These are phyloP conservation scores for Rugosomyces carneus DNA, from an alignment of 1,284 basidiomycete genomes.

Conservation along the genomic window DNA sequence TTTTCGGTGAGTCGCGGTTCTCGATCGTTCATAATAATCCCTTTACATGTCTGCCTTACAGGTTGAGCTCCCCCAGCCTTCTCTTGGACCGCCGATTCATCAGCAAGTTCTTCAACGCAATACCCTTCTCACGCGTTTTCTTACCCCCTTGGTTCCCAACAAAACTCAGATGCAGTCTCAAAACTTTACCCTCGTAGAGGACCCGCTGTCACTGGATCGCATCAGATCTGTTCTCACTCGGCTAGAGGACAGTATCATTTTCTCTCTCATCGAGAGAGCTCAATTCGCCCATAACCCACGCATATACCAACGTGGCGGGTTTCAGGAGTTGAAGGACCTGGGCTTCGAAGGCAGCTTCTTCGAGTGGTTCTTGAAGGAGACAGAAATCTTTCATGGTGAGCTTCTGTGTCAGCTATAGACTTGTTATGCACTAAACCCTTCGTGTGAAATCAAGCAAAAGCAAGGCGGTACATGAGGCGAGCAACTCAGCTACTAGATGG, in stretches of 20 bases:
- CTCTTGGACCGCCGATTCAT: not conserved
- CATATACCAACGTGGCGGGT: constrained; percentile 80
- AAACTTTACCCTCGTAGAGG: constrained; percentile 65
- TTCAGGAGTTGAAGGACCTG: constrained; percentile 67
- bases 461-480: constrained; percentile 86
- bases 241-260: constrained; percentile 98
- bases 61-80: no score
- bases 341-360: constrained; percentile 87
- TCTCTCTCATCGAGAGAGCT: constrained; percentile 92
- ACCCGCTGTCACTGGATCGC: constrained; percentile 79
- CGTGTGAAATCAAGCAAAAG: constrained; percentile 65
- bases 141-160: not conserved
- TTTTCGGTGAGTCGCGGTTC: not conserved
- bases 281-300: constrained; percentile 94
- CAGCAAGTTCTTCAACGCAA: not conserved
- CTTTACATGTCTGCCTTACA: not conserved
- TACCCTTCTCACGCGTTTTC: not conserved
- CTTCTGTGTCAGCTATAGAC: constrained; percentile 10
- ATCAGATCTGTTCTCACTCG: constrained; percentile 86
- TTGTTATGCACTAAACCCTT: not conserved
- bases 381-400: constrained; percentile 89
- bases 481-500: constrained; percentile 12
- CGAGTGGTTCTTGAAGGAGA: constrained; percentile 97
- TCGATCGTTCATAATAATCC: not conserved
- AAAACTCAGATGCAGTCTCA: constrained; percentile 46